These are phyloP conservation scores for Jacaranda mimosifolia DNA, from an alignment of 257 asterid genomes.

Conservation along the genomic window DNA sequence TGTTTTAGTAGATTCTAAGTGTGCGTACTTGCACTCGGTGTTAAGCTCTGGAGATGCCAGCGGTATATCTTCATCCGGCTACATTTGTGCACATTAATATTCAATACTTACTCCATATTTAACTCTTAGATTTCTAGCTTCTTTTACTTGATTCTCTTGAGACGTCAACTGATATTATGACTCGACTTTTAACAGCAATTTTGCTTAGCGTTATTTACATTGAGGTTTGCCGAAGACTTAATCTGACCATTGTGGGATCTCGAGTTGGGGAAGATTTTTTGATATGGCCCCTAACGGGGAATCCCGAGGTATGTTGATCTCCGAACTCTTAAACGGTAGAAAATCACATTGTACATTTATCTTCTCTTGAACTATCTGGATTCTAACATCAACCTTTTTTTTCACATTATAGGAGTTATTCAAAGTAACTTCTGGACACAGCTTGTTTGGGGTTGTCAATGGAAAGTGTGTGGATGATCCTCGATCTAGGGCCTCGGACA, in stretches of 20 bases:
- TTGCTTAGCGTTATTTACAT: slow-evolving; percentile 91
- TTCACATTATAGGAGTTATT: slow-evolving; percentile 60
- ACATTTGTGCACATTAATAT: no score
- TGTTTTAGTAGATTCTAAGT: slow-evolving; percentile 64
- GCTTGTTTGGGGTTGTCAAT: slow-evolving; percentile 67
- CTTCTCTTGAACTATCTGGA: not conserved
- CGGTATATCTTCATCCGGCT: slow-evolving; percentile 48
- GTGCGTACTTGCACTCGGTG: slow-evolving; percentile 75
- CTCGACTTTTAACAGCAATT: slow-evolving; percentile 65
- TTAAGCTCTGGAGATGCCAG: slow-evolving; percentile 68
- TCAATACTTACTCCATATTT: not conserved
- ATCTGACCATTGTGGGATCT: slow-evolving; percentile 92
- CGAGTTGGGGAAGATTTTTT: slow-evolving; percentile 98
- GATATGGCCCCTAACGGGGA: slow-evolving; percentile 95
- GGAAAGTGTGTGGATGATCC: slow-evolving; percentile 85
- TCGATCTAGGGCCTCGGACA: slow-evolving; percentile 75
- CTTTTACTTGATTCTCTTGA: not conserved
- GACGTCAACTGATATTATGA: slow-evolving; percentile 56
- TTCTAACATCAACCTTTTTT: slow-evolving; percentile 6
- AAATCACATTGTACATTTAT: not conserved
- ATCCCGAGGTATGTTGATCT: slow-evolving; percentile 73
- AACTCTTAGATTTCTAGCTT: not conserved
- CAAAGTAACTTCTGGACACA: slow-evolving; percentile 70
- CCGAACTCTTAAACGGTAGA: not conserved
- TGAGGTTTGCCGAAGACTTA: slow-evolving; percentile 94